Evolutionary conservation across 768 basidiomycete genomes (phyloP).

Genomic region (Auricularia cornea): DNA sequence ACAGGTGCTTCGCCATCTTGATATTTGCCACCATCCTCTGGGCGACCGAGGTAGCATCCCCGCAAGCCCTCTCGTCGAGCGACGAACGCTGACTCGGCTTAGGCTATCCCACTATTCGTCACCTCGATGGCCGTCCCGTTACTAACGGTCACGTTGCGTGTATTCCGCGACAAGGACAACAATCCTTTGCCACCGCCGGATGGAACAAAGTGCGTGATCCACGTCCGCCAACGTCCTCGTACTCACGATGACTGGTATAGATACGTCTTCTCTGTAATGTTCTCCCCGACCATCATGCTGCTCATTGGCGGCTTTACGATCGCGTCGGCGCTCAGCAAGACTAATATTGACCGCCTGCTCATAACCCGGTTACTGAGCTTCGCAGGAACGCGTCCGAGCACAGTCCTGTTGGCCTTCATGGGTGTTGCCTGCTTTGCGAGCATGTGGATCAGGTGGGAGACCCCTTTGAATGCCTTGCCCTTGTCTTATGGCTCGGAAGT

Average conservation of each 20-base stretch:
- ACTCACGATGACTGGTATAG: conserved; percentile 30
- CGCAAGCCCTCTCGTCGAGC: too few species aligned
- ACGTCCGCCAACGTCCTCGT: background rate
- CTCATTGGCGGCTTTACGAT: conserved; percentile 97
- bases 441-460: conserved; percentile 92
- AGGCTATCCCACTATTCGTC: conserved; percentile 97
- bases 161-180: conserved; percentile 57
- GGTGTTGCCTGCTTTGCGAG: conserved; percentile 93
- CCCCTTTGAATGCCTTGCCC: conserved; percentile 1
- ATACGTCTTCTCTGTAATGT: conserved; percentile 91
- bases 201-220: conserved; percentile 66
- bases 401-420: conserved; percentile 91
- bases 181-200: conserved; percentile 45
- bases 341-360: conserved; percentile 84
- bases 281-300: conserved; percentile 97
- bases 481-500: conserved; percentile 28
- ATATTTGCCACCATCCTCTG: conserved; percentile 87
- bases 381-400: conserved; percentile 80
- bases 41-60: conserved; percentile 99
- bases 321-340: conserved; percentile 91
- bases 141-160: conserved; percentile 74
- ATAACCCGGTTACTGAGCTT: conserved; percentile 86
- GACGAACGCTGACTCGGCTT: background rate
- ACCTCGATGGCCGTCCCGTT: conserved; percentile 87
- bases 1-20: conserved; percentile 84